Evolutionary conservation across 2,329 filamentous ascomycete genomes (phyloP).

Genomic region (Paecilomyces niveus): DNA sequence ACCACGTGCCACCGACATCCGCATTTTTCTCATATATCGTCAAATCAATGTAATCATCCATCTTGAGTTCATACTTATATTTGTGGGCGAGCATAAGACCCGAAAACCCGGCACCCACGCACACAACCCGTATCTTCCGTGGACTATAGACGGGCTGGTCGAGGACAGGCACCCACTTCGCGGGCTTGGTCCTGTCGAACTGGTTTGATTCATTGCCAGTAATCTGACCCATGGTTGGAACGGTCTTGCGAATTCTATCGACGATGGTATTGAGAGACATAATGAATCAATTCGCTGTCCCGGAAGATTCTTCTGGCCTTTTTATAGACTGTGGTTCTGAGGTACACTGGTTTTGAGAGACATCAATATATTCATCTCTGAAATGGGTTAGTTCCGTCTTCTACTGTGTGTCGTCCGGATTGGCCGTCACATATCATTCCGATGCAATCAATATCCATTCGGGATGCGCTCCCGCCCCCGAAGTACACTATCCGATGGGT

Average conservation of each 20-base stretch:
- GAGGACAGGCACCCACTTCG: not conserved
- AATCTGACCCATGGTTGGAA: not conserved
- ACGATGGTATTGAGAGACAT: not conserved
- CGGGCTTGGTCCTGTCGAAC: not conserved
- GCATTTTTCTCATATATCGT: conserved; percentile 21
- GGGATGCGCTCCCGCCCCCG: too few species aligned
- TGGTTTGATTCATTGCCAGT: not conserved
- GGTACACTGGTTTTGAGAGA: too few species aligned
- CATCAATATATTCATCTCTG: too few species aligned
- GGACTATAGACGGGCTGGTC: conserved; percentile 2
- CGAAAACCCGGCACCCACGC: conserved; percentile 21
- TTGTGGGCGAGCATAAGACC: conserved; percentile 35
- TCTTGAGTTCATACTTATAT: conserved; percentile 24
- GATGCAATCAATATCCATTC: too few species aligned
- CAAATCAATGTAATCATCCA: conserved; percentile 20
- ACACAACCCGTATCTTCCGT: conserved; percentile 12
- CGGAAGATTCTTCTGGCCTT: not conserved
- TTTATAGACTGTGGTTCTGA: not conserved
- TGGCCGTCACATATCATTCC: too few species aligned
- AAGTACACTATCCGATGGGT: too few species aligned
- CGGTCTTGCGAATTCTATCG: not conserved
- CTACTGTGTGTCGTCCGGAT: too few species aligned
- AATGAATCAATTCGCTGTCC: not conserved
- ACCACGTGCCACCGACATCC: conserved; percentile 27
- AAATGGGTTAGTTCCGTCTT: too few species aligned